Base-by-base conservation (phyloP, 2,329 filamentous ascomycete genomes). In the Didymella glomerata region DNA sequence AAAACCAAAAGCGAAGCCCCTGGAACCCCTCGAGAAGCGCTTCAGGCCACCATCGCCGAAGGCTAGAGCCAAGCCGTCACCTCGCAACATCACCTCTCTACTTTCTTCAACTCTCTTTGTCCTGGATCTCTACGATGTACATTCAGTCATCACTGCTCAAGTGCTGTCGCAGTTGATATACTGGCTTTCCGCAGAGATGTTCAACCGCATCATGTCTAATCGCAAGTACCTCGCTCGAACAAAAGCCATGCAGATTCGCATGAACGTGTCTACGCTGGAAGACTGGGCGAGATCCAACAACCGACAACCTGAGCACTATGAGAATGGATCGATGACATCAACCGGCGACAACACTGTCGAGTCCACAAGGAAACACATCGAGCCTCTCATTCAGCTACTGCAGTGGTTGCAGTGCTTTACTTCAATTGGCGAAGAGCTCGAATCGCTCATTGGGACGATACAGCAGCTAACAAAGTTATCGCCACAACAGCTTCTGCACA, bases 331-430 rank as follows among this genome's bases (percentile, higher is more conserved):
- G 52, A 93, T 92, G 77, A 90, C 85, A 18, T 88, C 91, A 7
- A 91, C 89, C 1, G 94, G 94, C 3, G 95, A 98, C 74, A 91
- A 87, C 51, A 97, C 92, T 0, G 84, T 95, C 20, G 94, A 98
- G 41, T 86, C 93, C 4, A 88, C 93, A 22, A 86, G 93, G 65
- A 86, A 89, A 61, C 94, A 99, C 76, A 83, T 99, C 20, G 90
- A 91, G 8, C 95, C 95, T 4, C 86, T 97, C 20, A 93, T 98
- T 54, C 95, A 99, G 76, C 83, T 99, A 2, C 82, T 99, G 6
- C 95, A 99, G 77, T 99, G 95, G 95, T 82, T 99, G 34, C 95
- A 99, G 76, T 97, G 93, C 77, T 98, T 98, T 78, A 98, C 95
- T 1, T 97, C 93, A 0, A 84, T 98, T 4, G 92, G 88, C 5